phyloP scores from a whole-genome alignment of 2,329 filamentous ascomycete species.

The Graphiopsis chlorocephala region DNA sequence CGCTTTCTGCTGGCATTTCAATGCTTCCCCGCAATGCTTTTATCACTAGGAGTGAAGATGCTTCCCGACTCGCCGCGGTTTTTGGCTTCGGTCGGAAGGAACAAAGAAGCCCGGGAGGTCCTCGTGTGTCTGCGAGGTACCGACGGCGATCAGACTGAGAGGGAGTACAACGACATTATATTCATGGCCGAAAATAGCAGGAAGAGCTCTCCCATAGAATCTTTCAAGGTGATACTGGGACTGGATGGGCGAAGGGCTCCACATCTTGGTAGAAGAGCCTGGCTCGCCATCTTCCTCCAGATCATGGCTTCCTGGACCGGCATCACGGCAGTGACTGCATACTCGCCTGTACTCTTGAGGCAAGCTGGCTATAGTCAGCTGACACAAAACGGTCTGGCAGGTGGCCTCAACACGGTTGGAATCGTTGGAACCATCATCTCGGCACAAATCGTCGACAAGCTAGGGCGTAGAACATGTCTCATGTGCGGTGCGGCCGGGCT shows the following conservation, averaged over 20 bases:
- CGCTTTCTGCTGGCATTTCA: constrained; percentile 38
- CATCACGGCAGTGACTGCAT: constrained; percentile 39
- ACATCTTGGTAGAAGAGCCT: constrained; percentile 41
- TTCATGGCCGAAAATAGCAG: constrained; percentile 32
- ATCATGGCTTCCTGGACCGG: constrained; percentile 48
- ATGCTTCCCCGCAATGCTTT: constrained; percentile 42
- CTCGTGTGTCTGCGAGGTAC: constrained; percentile 33
- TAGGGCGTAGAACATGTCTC: constrained; percentile 45
- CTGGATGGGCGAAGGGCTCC: constrained; percentile 30
- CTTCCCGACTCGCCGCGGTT: constrained; percentile 48
- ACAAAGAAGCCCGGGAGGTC: constrained; percentile 34
- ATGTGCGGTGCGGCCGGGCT: constrained; percentile 41
- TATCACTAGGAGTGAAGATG: constrained; percentile 40
- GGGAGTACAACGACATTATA: constrained; percentile 38
- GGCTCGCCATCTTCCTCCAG: constrained; percentile 46
- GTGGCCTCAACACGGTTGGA: constrained; percentile 52
- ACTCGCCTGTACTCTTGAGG: constrained; percentile 34
- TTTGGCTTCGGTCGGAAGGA: constrained; percentile 26
- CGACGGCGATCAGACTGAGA: constrained; percentile 28
- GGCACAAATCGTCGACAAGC: constrained; percentile 50
- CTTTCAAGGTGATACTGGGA: constrained; percentile 39
- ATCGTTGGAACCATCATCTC: constrained; percentile 52
- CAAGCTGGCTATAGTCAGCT: constrained; percentile 38
- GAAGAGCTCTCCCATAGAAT: constrained; percentile 39
- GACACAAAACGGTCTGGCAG: constrained; percentile 49